Conservation (phyloP, 2,329 filamentous ascomycete species). For the Fusarium tuaranense region DNA sequence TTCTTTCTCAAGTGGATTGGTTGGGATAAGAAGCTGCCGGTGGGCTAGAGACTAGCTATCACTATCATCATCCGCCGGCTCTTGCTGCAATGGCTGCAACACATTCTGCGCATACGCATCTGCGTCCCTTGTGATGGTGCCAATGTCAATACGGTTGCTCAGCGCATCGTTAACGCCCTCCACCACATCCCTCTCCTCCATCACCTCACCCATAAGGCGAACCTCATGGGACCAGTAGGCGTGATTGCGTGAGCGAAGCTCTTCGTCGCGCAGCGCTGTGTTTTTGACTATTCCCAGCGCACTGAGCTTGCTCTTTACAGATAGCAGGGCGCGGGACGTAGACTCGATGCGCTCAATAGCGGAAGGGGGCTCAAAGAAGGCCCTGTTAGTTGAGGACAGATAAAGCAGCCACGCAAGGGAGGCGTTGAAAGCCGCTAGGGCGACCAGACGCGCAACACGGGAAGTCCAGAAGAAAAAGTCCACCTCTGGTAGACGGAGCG, state of each 20-base stretch:
- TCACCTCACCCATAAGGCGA: conserved; percentile 76
- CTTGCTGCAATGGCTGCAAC: conserved; percentile 48
- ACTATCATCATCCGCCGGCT: conserved; percentile 21
- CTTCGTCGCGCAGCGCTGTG: conserved; percentile 79
- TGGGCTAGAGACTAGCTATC: conserved; percentile 25
- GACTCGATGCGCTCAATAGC: conserved; percentile 75
- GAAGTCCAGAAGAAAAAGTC: conserved; percentile 80
- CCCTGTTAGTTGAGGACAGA: conserved; percentile 82
- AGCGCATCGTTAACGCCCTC: conserved; percentile 78
- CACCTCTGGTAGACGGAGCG: conserved; percentile 71
- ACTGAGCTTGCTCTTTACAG: conserved; percentile 74
- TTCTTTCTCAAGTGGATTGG: conserved; percentile 27
- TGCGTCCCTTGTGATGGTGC: conserved; percentile 71
- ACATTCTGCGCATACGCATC: conserved; percentile 67
- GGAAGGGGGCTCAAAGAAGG: conserved; percentile 73
- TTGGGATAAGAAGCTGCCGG: conserved; percentile 38
- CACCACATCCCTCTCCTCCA: conserved; percentile 83
- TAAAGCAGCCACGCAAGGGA: conserved; percentile 75
- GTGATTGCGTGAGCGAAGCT: conserved; percentile 73
- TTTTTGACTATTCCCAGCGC: conserved; percentile 84
- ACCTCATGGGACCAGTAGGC: conserved; percentile 87
- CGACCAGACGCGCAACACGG: conserved; percentile 71
- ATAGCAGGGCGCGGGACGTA: conserved; percentile 67
- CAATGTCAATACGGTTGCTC: conserved; percentile 72
- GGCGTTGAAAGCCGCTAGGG: conserved; percentile 74